These are phyloP conservation scores for Amauroascus verrucosus DNA, from an alignment of 2,329 filamentous ascomycete genomes.

Conservation along the genomic window DNA sequence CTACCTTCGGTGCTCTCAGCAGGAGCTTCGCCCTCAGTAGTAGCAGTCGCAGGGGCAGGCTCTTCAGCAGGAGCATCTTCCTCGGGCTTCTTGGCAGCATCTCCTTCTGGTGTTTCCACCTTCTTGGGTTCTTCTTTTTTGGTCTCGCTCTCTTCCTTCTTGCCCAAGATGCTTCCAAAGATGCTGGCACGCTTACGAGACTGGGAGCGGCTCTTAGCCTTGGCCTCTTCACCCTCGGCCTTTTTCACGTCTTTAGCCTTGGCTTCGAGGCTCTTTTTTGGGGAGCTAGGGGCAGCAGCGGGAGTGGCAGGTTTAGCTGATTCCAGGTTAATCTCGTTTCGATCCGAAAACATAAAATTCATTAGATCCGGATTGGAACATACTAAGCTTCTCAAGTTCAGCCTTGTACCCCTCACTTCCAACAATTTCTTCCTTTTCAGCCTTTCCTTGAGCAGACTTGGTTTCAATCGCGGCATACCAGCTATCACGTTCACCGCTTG, in stretches of 20 bases:
- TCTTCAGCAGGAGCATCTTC: slow-evolving; percentile 37
- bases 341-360: not conserved
- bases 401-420: slow-evolving; percentile 83
- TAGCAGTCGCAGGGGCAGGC: slow-evolving; percentile 22
- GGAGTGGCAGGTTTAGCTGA: slow-evolving; percentile 36
- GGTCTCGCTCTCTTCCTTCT: slow-evolving; percentile 48
- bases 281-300: slow-evolving; percentile 21
- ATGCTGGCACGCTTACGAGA: slow-evolving; percentile 52
- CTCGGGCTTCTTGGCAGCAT: slow-evolving; percentile 25
- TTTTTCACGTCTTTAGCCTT: slow-evolving; percentile 24
- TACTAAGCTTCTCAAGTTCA: slow-evolving; percentile 61
- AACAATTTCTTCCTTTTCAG: slow-evolving; percentile 59
- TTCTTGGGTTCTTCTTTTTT: slow-evolving; percentile 22
- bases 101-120: slow-evolving; percentile 35
- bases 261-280: slow-evolving; percentile 20
- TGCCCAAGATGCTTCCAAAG: slow-evolving; percentile 48
- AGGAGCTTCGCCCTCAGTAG: slow-evolving; percentile 26
- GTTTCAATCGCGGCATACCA: slow-evolving; percentile 79
- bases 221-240: slow-evolving; percentile 35
- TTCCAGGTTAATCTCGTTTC: slow-evolving; percentile 11
- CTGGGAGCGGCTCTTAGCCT: slow-evolving; percentile 46
- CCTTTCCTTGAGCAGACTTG: slow-evolving; percentile 77
- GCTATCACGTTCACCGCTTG: slow-evolving; percentile 69
- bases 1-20: slow-evolving; percentile 31
- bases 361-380: slow-evolving; percentile 23